Conservation (phyloP, 257 asterid species). For the Solanum rostratum region DNA sequence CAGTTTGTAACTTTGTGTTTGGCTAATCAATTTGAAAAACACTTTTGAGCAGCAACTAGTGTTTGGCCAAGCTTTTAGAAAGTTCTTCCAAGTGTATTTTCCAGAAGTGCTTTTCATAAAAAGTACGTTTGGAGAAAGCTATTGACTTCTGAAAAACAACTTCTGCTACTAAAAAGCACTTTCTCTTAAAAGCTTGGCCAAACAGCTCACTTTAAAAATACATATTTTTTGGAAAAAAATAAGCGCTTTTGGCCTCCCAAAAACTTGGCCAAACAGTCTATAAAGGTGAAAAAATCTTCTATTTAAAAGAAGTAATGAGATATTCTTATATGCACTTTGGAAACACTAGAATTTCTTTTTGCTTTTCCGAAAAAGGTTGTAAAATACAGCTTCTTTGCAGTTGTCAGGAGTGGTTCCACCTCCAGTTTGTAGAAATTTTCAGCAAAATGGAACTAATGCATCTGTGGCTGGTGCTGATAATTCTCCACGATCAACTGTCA, state of each 20-base stretch:
- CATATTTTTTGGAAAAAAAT: neutral
- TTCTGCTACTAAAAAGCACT: neutral
- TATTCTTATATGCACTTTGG: neutral
- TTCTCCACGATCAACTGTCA: slow-evolving; percentile 52
- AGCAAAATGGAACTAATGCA: slow-evolving; percentile 48
- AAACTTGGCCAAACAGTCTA: neutral
- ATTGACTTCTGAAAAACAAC: no score
- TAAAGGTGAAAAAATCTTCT: neutral
- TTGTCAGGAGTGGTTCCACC: slow-evolving; percentile 90
- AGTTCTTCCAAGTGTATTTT: neutral
- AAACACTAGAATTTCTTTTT: neutral
- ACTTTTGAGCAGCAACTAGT: neutral
- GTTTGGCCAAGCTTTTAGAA: neutral
- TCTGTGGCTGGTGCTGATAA: slow-evolving; percentile 55
- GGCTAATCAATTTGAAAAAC: neutral
- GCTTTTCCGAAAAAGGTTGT: neutral
- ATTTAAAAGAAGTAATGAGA: neutral
- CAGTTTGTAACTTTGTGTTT: neutral
- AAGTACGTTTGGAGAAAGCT: neutral
- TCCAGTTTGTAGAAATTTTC: slow-evolving; percentile 70
- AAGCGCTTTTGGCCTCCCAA: neutral
- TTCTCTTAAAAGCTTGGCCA: neutral
- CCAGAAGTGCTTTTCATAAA: neutral
- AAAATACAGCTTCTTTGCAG: slow-evolving; percentile 30
- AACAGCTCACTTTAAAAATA: neutral